phyloP scores from a whole-genome alignment of 2,329 filamentous ascomycete genomes.

The Basipetospora chlamydospora region DNA sequence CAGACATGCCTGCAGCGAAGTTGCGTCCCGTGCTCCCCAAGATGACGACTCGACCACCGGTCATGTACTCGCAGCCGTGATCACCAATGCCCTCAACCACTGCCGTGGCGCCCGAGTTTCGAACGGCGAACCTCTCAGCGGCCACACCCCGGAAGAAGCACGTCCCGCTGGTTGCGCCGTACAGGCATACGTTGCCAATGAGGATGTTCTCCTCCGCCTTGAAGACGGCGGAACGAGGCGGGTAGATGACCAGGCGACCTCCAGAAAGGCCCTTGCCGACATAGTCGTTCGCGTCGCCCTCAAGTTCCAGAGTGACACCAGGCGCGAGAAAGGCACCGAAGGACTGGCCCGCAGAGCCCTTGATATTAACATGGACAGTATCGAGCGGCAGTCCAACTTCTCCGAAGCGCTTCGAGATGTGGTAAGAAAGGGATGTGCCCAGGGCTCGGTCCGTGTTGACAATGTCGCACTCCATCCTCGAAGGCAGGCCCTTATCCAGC shows the following conservation, averaged over 20 bases:
- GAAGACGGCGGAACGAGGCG: slow-evolving; percentile 77
- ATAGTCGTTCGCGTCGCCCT: slow-evolving; percentile 93
- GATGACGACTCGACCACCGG: slow-evolving; percentile 77
- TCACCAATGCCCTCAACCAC: slow-evolving; percentile 94
- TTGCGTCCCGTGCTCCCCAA: slow-evolving; percentile 86
- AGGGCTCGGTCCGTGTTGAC: slow-evolving; percentile 93
- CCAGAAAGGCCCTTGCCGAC: slow-evolving; percentile 92
- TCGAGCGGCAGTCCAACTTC: slow-evolving; percentile 80
- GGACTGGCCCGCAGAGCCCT: slow-evolving; percentile 90
- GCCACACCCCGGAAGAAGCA: slow-evolving; percentile 97
- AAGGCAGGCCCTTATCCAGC: slow-evolving; percentile 84
- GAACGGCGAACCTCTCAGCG: slow-evolving; percentile 89
- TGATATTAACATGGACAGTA: slow-evolving; percentile 91
- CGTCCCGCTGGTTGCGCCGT: slow-evolving; percentile 79
- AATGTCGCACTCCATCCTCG: slow-evolving; percentile 86
- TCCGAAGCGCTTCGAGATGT: slow-evolving; percentile 84
- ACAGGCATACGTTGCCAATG: slow-evolving; percentile 87
- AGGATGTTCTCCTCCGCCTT: slow-evolving; percentile 94
- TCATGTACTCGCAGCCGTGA: slow-evolving; percentile 98
- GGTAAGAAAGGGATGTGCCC: slow-evolving; percentile 88
- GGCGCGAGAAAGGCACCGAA: slow-evolving; percentile 90
- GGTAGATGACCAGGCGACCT: slow-evolving; percentile 85
- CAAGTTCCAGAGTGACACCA: slow-evolving; percentile 85
- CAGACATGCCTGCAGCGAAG: slow-evolving; percentile 97
- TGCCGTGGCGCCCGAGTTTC: slow-evolving; percentile 91